A percentile compares a stretch with the other conserved stretches of the same genome.
These are phyloP conservation scores for Pseudofabraea citricarpa DNA, from an alignment of 2,329 filamentous ascomycete genomes.

Conservation along the genomic window DNA sequence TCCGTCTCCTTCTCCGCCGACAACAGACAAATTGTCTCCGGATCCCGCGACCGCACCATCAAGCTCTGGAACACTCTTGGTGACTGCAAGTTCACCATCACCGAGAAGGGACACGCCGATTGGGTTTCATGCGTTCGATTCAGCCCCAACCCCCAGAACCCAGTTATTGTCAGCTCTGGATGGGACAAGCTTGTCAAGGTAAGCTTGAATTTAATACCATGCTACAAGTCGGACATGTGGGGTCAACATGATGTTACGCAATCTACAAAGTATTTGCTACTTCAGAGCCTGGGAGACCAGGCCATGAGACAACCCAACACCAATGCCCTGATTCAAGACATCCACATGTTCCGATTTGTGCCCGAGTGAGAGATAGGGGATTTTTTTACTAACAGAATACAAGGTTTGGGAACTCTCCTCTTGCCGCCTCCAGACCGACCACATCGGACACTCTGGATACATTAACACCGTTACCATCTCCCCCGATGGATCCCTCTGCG, in stretches of 20 bases:
- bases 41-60: conserved; percentile 96
- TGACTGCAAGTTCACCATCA: conserved; percentile 99
- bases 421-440: conserved; percentile 99
- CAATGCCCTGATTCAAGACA: conserved; percentile 67
- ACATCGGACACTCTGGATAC: conserved; percentile 99
- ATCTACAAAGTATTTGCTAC: conserved; percentile 99
- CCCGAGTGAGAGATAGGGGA: conserved; percentile 2
- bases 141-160: conserved; percentile 99
- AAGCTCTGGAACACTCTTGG: conserved; percentile 99
- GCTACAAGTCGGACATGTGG: conserved; percentile 18
- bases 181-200: conserved; percentile 99
- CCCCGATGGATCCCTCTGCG: conserved; percentile 97
- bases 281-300: conserved; percentile 83
- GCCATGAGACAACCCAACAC: conserved; percentile 98
- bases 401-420: conserved; percentile 99
- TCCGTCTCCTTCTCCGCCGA: conserved; percentile 99
- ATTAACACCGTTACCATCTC: conserved; percentile 99
- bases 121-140: conserved; percentile 99
- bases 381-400: conserved; percentile 13
- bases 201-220: conserved; percentile 38
- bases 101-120: conserved; percentile 99
- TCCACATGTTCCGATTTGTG: conserved; percentile 14
- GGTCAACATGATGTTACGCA: conserved; percentile 85
- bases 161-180: conserved; percentile 95
- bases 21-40: conserved; percentile 99